A percentile compares a stretch with the other conserved stretches of the same genome.
These are phyloP conservation scores for Mycena olivaceomarginata DNA, from an alignment of 768 basidiomycete species.

Conservation along the genomic window DNA sequence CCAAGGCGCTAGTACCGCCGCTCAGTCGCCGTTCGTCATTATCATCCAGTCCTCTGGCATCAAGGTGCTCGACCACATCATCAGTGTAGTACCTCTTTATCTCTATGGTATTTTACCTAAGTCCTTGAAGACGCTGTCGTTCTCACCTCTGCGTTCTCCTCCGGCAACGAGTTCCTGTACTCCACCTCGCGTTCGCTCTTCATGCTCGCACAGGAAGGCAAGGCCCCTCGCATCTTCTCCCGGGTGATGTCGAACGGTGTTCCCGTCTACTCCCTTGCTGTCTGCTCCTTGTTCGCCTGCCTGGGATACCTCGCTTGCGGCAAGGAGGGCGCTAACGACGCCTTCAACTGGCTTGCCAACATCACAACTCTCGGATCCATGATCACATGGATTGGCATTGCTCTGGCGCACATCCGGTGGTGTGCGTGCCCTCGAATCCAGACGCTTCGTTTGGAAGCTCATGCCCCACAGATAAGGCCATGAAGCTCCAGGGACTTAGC, in stretches of 20 bases:
- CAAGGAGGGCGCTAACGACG: conserved; percentile 56
- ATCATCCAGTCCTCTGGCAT: conserved; percentile 66
- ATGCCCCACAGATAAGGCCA: conserved; percentile 51
- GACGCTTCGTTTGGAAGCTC: conserved; percentile 22
- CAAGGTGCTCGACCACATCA: conserved; percentile 64
- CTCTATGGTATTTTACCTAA: background rate
- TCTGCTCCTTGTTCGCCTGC: conserved; percentile 57
- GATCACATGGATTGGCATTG: conserved; percentile 67
- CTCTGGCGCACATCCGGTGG: conserved; percentile 61
- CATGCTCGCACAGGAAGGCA: conserved; percentile 70
- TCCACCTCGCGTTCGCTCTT: conserved; percentile 69
- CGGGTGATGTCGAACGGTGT: conserved; percentile 57
- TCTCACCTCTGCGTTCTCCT: conserved; percentile 74
- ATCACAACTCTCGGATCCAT: conserved; percentile 54
- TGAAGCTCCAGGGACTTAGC: conserved; percentile 55
- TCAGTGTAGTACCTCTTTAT: conserved; percentile 45
- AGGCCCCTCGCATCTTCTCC: conserved; percentile 71
- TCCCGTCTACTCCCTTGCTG: conserved; percentile 59
- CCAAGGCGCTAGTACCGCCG: conserved; percentile 50
- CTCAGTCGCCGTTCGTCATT: conserved; percentile 64
- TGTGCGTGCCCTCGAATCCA: conserved; percentile 9
- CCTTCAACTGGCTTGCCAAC: conserved; percentile 65
- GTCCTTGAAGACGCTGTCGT: conserved; percentile 55
- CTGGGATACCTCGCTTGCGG: conserved; percentile 65
- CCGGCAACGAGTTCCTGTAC: conserved; percentile 73